Conservation (phyloP, 495 filamentous ascomycete species). For the Aspergillus steynii region DNA sequence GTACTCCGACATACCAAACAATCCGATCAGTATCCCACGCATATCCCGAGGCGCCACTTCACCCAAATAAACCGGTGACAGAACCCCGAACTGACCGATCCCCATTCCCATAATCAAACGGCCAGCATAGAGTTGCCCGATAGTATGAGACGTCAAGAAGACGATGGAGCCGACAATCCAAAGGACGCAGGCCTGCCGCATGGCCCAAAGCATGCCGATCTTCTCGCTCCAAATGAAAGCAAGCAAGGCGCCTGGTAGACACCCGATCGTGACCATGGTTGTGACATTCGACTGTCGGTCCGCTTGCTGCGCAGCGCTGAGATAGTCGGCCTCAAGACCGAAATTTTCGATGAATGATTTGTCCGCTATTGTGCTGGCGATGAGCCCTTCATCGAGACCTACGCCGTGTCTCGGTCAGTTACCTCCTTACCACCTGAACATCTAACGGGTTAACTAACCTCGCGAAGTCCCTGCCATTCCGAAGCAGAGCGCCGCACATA, state of each 20-base stretch:
- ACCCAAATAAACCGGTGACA: constrained; percentile 58
- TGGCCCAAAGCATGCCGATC: constrained; percentile 61
- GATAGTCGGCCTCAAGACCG: constrained; percentile 30
- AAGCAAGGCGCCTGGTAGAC: constrained; percentile 54
- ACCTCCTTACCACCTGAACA: not conserved
- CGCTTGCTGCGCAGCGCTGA: constrained; percentile 45
- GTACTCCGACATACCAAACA: constrained; percentile 63
- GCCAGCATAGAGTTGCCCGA: constrained; percentile 59
- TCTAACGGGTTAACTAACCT: constrained; percentile 8
- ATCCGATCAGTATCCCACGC: constrained; percentile 56
- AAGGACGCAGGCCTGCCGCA: constrained; percentile 54
- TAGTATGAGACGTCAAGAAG: constrained; percentile 53
- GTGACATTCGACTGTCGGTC: constrained; percentile 62
- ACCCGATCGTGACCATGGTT: constrained; percentile 64
- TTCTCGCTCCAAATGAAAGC: constrained; percentile 61
- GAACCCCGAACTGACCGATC: constrained; percentile 59
- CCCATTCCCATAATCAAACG: constrained; percentile 62
- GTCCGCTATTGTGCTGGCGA: constrained; percentile 36
- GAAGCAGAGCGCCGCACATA: constrained; percentile 21
- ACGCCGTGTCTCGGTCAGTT: not conserved
- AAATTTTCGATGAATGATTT: constrained; percentile 28
- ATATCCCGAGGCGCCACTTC: constrained; percentile 56
- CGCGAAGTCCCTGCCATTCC: constrained; percentile 21
- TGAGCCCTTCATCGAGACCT: constrained; percentile 60
- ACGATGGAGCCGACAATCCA: constrained; percentile 60